Evolutionary conservation across 768 basidiomycete genomes (phyloP).

Genomic region (Kwoniella europaea): DNA sequence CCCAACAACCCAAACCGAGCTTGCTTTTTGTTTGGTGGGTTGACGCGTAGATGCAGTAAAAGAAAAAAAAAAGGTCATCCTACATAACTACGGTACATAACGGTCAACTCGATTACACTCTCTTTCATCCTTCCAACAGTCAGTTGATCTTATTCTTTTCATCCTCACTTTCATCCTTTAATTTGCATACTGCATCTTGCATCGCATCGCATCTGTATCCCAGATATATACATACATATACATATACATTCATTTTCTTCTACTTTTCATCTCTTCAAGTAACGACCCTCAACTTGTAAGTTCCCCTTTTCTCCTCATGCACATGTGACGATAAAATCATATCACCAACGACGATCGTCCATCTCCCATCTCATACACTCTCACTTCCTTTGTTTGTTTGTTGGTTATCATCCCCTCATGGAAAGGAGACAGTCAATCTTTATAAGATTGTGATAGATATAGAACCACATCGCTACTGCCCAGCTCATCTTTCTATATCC

Average conservation of each 20-base stretch:
- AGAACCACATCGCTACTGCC: background rate
- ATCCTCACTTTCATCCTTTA: background rate
- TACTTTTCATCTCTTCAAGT: background rate
- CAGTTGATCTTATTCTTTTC: background rate
- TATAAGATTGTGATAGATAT: background rate
- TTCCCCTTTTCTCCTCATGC: background rate
- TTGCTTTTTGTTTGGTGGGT: background rate
- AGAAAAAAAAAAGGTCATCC: background rate
- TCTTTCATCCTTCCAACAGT: background rate
- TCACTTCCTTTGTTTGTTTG: background rate
- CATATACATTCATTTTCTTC: background rate
- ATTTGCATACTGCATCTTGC: background rate
- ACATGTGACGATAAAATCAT: background rate
- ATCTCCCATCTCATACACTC: background rate
- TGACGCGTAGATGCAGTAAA: background rate
- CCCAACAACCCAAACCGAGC: background rate
- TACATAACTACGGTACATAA: background rate
- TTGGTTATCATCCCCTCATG: background rate
- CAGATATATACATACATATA: background rate
- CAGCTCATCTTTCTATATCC: background rate
- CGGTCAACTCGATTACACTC: too few species aligned
- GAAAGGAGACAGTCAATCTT: background rate
- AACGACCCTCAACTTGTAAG: background rate
- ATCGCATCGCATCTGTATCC: slow-evolving; percentile 1
- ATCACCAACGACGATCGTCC: too few species aligned